Percentiles rank a stretch among this genome's conserved stretches.
Evolutionary conservation across 2,329 filamentous ascomycete species (phyloP).

Genomic region (Colletotrichum filicis): DNA sequence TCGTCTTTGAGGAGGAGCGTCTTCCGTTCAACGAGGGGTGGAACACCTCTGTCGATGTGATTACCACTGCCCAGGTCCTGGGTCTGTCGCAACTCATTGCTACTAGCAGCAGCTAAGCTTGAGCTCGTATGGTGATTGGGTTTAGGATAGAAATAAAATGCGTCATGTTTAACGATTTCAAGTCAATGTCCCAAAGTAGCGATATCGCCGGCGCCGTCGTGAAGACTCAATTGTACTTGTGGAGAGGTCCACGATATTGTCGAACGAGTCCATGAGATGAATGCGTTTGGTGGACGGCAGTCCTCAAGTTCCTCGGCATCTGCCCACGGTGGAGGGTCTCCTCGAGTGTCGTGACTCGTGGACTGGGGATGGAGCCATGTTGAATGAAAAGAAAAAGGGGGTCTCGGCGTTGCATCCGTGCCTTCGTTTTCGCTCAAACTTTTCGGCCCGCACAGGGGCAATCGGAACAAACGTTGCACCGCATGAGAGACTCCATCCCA

Average conservation of each 20-base stretch:
- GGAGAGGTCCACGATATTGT: too few species aligned
- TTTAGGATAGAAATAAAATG: neutral
- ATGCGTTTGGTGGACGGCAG: too few species aligned
- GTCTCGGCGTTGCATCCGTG: neutral
- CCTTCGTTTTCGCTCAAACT: neutral
- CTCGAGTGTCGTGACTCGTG: neutral
- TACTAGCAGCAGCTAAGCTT: slow-evolving; percentile 10
- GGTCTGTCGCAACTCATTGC: slow-evolving; percentile 23
- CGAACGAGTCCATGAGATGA: neutral
- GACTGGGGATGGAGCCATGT: neutral
- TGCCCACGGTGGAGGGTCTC: neutral
- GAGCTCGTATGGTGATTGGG: neutral
- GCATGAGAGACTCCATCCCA: neutral
- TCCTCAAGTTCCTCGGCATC: neutral
- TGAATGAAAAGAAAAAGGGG: neutral
- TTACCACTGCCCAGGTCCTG: slow-evolving; percentile 25
- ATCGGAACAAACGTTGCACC: neutral
- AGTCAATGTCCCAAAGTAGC: neutral
- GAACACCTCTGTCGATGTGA: neutral
- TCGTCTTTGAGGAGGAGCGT: slow-evolving; percentile 30
- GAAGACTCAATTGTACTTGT: neutral
- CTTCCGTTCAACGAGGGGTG: slow-evolving; percentile 30
- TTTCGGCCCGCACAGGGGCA: neutral
- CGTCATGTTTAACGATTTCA: neutral
- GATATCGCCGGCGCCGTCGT: neutral